Evolutionary conservation across 305 asterid genomes (phyloP).

Genomic region (Striga hermonthica): DNA sequence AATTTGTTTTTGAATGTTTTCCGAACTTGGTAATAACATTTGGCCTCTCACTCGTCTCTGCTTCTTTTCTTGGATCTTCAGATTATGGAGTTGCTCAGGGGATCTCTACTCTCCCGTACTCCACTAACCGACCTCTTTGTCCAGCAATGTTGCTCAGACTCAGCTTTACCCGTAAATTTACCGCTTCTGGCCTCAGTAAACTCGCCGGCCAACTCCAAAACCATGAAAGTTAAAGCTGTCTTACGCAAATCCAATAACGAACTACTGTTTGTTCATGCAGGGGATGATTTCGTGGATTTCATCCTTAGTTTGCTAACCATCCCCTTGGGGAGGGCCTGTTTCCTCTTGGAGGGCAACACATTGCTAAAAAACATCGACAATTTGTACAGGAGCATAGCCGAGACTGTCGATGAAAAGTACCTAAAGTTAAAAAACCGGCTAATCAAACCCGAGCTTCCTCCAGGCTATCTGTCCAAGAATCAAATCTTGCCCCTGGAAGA

Average conservation of each 20-base stretch:
- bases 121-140: conserved; percentile 1
- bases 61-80: neutral
- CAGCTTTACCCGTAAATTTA: neutral
- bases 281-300: conserved; percentile 27
- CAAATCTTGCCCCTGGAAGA: conserved; percentile 23
- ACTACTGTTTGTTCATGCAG: conserved; percentile 8
- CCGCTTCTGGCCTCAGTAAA: neutral
- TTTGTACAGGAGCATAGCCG: conserved; percentile 19
- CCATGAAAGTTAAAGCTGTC: conserved; percentile 8
- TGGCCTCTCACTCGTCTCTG: neutral
- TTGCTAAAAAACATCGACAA: conserved; percentile 21
- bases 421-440: neutral
- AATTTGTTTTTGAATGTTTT: too few species aligned
- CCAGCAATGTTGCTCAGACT: neutral
- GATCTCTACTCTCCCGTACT: neutral
- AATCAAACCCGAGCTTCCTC: conserved; percentile 29
- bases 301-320: conserved; percentile 29
- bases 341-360: conserved; percentile 15
- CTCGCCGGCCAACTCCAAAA: neutral
- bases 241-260: conserved; percentile 21
- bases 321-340: conserved; percentile 22
- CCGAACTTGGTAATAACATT: neutral
- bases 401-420: conserved; percentile 3
- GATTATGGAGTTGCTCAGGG: conserved; percentile 3
- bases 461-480: neutral